Base-by-base conservation (phyloP, 495 filamentous ascomycete genomes). In the Aspergillus haitiensis region DNA sequence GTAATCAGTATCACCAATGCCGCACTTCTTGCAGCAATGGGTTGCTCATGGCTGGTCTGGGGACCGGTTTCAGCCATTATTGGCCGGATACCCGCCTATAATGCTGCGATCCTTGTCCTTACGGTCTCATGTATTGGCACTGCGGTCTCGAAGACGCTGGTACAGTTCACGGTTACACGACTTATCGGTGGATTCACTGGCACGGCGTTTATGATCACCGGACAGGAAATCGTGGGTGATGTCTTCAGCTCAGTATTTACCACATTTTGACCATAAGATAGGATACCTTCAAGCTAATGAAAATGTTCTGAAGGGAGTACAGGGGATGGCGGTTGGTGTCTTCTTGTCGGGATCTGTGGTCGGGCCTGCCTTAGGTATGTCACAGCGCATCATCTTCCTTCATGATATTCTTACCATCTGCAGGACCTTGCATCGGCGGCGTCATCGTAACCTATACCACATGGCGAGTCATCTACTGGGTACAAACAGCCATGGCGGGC, bases 401-500 rank as follows among this genome's bases (percentile, higher is more conserved):
- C 3, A 27, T 3, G 21, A 27, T 27, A 27, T 27, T 1, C 21
- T 27, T 7, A 31, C 6, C 48, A 51, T 6, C 49, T 35, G 18
- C 21, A 27, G 21, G 21, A 1, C 21, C 21, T 27, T 27, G 21
- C 21, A 27, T 27, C 21, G 21, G 21, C 21, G 21, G 21, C 21
- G 3, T 27, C 1, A 27, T 27, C 3, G 21, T 27, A 27, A 27
- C 1, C 21, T 27, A 27, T 27, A 27, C 21, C 21, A 27, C 21
- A 27, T 27, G 21, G 21, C 21, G 21, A 27, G 21, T 27, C 1
- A 27, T 27, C 21, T 27, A 27, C 21, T 27, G 21, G 21, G 21
- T 27, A 3, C 21, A 27, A 3, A 27, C 21, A 6, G 55, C 55
- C 44, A 58, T 58, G 55, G 55, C 32, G 6, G 50, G 50, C 7